Percentiles rank a stretch among this genome's conserved stretches.
Conservation (phyloP, 2,329 filamentous ascomycete genomes). For the Blumeria graminis region DNA sequence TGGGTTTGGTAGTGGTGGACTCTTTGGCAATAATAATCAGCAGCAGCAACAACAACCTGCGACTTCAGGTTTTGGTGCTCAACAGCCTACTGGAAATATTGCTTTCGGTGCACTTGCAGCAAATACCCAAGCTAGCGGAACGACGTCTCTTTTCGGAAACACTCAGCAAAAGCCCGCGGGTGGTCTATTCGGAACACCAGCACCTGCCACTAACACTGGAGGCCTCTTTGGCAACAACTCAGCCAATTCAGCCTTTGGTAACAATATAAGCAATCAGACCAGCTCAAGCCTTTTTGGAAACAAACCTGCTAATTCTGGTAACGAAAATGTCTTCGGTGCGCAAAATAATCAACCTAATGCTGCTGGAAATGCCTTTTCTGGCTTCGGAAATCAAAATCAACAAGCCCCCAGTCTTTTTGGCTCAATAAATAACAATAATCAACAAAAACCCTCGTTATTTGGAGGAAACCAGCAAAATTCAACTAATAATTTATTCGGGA, state of each 20-base stretch:
- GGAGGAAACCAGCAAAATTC: conserved; percentile 20
- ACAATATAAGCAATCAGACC: conserved; percentile 9
- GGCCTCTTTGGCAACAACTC: conserved; percentile 18
- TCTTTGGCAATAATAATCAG: conserved; percentile 17
- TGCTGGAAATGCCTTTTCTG: conserved; percentile 17
- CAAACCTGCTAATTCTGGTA: conserved; percentile 14
- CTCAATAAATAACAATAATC: conserved; percentile 24
- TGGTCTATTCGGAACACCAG: conserved; percentile 20
- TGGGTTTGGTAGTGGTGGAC: conserved; percentile 12
- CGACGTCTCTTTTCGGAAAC: conserved; percentile 17
- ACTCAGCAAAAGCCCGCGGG: conserved; percentile 18
- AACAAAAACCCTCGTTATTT: conserved; percentile 32
- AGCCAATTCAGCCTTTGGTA: conserved; percentile 13
- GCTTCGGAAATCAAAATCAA: conserved; percentile 16
- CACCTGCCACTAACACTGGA: conserved; percentile 10
- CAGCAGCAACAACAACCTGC: conserved; percentile 12
- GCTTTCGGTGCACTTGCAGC: conserved; percentile 19
- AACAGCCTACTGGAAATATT: conserved; percentile 17
- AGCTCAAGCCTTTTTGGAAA: conserved; percentile 13
- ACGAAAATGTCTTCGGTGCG: conserved; percentile 17
- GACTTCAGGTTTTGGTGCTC: conserved; percentile 18
- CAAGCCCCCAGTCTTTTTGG: conserved; percentile 24
- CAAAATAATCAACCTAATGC: conserved; percentile 16
- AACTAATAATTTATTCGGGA: conserved; percentile 30
- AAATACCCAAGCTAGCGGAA: conserved; percentile 16